Evolutionary conservation across 2,329 filamentous ascomycete genomes (phyloP).

Genomic region (Neofusicoccum cordaticola): DNA sequence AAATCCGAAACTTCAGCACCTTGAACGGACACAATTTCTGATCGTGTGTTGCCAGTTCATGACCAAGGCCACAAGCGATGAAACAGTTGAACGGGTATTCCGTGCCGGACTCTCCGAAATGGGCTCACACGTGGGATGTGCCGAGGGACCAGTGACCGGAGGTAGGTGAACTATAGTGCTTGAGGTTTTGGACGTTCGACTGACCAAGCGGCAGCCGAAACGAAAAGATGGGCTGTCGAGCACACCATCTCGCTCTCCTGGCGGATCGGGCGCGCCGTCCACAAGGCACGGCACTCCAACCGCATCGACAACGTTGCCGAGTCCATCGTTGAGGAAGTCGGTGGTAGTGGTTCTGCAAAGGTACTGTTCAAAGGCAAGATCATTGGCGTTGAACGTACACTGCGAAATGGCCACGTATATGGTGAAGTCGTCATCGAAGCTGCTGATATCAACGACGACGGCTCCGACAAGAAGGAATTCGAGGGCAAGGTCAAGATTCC

Average conservation of each 20-base stretch:
- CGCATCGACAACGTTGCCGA: slow-evolving; percentile 37
- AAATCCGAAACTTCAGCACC: neutral
- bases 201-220: slow-evolving; percentile 22
- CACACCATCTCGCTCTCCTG: slow-evolving; percentile 39
- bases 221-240: slow-evolving; percentile 37
- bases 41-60: slow-evolving; percentile 25
- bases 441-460: slow-evolving; percentile 22
- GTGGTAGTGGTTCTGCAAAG: slow-evolving; percentile 34
- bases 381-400: slow-evolving; percentile 41
- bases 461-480: neutral
- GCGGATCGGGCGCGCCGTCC: slow-evolving; percentile 38
- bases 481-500: slow-evolving; percentile 21
- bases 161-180: neutral
- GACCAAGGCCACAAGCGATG: slow-evolving; percentile 35
- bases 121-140: slow-evolving; percentile 35
- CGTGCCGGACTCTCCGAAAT: slow-evolving; percentile 34
- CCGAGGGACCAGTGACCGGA: slow-evolving; percentile 38
- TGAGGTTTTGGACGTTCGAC: neutral
- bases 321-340: slow-evolving; percentile 43
- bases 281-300: slow-evolving; percentile 33
- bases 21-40: too few species aligned
- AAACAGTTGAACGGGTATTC: slow-evolving; percentile 39
- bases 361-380: slow-evolving; percentile 48
- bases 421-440: slow-evolving; percentile 38
- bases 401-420: slow-evolving; percentile 43